Evolutionary conservation across 2,329 filamentous ascomycete genomes (phyloP).

Genomic region (Cladosporium sp.): DNA sequence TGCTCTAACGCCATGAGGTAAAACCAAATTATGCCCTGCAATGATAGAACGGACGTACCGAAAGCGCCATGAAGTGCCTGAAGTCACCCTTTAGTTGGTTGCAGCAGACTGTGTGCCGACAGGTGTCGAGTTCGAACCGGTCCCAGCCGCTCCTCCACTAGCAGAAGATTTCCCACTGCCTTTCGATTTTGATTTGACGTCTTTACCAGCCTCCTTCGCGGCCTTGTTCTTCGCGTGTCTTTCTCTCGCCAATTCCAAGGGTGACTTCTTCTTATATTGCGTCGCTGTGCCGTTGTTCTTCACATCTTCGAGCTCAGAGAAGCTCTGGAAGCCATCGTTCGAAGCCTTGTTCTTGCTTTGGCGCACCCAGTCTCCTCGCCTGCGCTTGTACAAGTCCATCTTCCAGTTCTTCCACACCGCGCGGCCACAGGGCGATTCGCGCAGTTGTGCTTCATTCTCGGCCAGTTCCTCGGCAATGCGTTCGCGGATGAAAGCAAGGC

Average conservation of each 20-base stretch:
- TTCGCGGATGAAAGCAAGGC: slow-evolving; percentile 64
- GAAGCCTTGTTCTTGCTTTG: slow-evolving; percentile 53
- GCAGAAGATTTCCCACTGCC: slow-evolving; percentile 1
- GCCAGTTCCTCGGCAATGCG: slow-evolving; percentile 61
- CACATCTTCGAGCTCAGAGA: slow-evolving; percentile 41
- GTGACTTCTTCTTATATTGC: slow-evolving; percentile 39
- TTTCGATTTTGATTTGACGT: slow-evolving; percentile 26
- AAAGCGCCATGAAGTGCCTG: background rate
- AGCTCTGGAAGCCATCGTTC: slow-evolving; percentile 48
- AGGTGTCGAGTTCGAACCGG: background rate
- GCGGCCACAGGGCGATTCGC: slow-evolving; percentile 62
- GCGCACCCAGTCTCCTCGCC: slow-evolving; percentile 60
- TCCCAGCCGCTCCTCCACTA: background rate
- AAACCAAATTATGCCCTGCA: background rate
- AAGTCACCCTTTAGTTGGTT: too few relatives aligned
- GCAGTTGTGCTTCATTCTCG: slow-evolving; percentile 54
- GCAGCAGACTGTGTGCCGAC: background rate
- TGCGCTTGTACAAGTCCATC: slow-evolving; percentile 66
- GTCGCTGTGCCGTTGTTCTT: slow-evolving; percentile 3
- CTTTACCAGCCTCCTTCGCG: slow-evolving; percentile 30
- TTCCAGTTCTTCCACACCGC: slow-evolving; percentile 72
- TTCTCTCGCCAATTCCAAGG: slow-evolving; percentile 56
- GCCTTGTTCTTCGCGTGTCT: slow-evolving; percentile 48
- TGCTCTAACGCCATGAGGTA: slow-evolving; percentile 1
- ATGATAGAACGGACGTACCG: background rate